Conservation (phyloP, 2,329 filamentous ascomycete species). For the Sclerotinia borealis region DNA sequence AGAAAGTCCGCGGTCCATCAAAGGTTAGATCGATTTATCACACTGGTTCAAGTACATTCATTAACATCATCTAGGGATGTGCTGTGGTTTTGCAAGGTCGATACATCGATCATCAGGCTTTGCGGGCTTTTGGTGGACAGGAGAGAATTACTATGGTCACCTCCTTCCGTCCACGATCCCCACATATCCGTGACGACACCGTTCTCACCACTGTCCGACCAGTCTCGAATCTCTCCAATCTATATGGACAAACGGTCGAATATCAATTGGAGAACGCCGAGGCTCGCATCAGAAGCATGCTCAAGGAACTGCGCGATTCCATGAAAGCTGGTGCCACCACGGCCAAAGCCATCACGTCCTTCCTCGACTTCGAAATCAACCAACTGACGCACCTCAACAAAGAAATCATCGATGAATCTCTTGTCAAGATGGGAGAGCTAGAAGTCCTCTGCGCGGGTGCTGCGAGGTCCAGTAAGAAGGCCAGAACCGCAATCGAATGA, state of each 20-base stretch:
- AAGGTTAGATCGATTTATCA: slow-evolving; percentile 33
- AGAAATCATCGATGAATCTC: slow-evolving; percentile 32
- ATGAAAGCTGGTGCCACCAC: slow-evolving; percentile 34
- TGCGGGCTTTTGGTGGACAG: slow-evolving; percentile 36
- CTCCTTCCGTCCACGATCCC: slow-evolving; percentile 38
- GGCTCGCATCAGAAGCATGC: slow-evolving; percentile 32
- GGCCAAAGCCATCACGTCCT: slow-evolving; percentile 33
- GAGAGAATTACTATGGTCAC: slow-evolving; percentile 44
- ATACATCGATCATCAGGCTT: slow-evolving; percentile 41
- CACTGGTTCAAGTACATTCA: neutral
- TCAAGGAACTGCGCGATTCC: slow-evolving; percentile 32
- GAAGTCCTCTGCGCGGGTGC: slow-evolving; percentile 27
- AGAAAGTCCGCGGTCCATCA: slow-evolving; percentile 39
- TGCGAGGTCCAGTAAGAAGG: slow-evolving; percentile 18
- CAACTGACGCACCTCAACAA: slow-evolving; percentile 27
- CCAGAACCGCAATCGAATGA: slow-evolving; percentile 19
- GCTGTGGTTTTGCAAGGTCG: slow-evolving; percentile 41
- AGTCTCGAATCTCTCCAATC: slow-evolving; percentile 35
- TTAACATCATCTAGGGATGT: slow-evolving; percentile 31
- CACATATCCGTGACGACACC: slow-evolving; percentile 37
- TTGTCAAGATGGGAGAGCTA: slow-evolving; percentile 28
- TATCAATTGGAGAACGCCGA: slow-evolving; percentile 37
- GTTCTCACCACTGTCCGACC: slow-evolving; percentile 34
- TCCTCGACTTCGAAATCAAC: slow-evolving; percentile 34
- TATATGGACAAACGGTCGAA: slow-evolving; percentile 36